phyloP scores from a whole-genome alignment of 2,329 filamentous ascomycete genomes.

The Ophiostoma quercus region DNA sequence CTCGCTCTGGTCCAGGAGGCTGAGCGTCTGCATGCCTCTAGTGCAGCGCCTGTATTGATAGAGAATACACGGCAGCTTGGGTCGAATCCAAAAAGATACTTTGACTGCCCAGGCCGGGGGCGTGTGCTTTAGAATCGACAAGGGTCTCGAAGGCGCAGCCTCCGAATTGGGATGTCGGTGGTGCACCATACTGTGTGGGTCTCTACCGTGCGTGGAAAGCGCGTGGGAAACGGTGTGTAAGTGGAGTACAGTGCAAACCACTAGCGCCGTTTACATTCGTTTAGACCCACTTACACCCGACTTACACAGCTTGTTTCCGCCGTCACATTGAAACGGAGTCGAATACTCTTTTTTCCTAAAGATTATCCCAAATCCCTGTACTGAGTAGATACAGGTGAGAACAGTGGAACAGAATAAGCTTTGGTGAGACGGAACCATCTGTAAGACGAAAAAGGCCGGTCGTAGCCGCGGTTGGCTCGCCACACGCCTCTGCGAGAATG shows the following conservation, averaged over 20 bases:
- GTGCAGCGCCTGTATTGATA: not conserved
- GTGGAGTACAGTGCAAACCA: not conserved
- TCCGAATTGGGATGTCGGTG: not conserved
- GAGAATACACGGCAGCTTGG: not conserved
- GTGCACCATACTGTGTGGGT: conserved; percentile 3
- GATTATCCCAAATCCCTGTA: not conserved
- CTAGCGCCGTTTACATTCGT: not conserved
- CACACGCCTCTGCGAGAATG: not conserved
- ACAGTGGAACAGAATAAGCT: not conserved
- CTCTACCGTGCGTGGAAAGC: not conserved
- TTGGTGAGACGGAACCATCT: too few relatives aligned
- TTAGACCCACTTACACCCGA: not conserved
- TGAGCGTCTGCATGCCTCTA: not conserved
- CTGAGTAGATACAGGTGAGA: not conserved
- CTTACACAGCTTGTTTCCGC: not conserved
- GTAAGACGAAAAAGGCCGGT: not conserved
- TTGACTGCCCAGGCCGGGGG: not conserved
- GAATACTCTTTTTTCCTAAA: not conserved
- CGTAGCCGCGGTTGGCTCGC: not conserved
- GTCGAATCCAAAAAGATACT: not conserved
- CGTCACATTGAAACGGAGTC: not conserved
- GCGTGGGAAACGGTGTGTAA: not conserved
- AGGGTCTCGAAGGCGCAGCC: not conserved
- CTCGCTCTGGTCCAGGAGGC: not conserved
- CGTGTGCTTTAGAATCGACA: not conserved